Conservation (phyloP, 2,329 filamentous ascomycete species). For the Penicillium aurantiogriseum region DNA sequence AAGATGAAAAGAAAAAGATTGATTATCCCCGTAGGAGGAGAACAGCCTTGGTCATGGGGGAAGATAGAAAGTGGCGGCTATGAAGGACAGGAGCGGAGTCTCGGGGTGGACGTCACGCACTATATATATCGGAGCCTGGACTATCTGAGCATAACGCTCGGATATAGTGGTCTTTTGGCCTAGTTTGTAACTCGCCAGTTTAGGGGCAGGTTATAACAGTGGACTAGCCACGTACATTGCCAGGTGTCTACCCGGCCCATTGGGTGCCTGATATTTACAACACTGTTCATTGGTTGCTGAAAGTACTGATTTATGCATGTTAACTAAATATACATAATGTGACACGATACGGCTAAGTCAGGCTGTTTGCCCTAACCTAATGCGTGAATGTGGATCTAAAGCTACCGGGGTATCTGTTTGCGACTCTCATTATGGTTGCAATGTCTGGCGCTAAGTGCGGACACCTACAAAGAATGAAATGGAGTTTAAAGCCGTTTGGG, state of each 20-base stretch:
- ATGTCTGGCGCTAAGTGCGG: background rate
- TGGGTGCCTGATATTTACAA: background rate
- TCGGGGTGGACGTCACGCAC: background rate
- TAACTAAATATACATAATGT: background rate
- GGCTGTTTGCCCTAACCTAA: background rate
- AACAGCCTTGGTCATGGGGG: background rate
- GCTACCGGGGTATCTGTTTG: background rate
- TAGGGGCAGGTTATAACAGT: too few species aligned
- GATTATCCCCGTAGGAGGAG: background rate
- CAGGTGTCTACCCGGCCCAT: background rate
- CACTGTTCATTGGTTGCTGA: background rate
- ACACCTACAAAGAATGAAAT: background rate
- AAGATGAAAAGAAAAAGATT: background rate
- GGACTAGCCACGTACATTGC: background rate
- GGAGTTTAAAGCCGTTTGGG: background rate
- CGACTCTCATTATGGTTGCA: background rate
- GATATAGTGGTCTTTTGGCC: too few species aligned
- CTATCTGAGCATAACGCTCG: too few species aligned
- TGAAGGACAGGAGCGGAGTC: background rate
- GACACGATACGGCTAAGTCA: background rate
- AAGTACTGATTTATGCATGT: background rate
- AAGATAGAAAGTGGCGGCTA: background rate
- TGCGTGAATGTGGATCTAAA: background rate
- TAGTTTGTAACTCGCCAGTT: too few species aligned
- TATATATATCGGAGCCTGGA: too few species aligned